A percentile compares a stretch with the other conserved stretches of the same genome.
phyloP scores from a whole-genome alignment of 2,329 filamentous ascomycete species.

The Monascus ruber region DNA sequence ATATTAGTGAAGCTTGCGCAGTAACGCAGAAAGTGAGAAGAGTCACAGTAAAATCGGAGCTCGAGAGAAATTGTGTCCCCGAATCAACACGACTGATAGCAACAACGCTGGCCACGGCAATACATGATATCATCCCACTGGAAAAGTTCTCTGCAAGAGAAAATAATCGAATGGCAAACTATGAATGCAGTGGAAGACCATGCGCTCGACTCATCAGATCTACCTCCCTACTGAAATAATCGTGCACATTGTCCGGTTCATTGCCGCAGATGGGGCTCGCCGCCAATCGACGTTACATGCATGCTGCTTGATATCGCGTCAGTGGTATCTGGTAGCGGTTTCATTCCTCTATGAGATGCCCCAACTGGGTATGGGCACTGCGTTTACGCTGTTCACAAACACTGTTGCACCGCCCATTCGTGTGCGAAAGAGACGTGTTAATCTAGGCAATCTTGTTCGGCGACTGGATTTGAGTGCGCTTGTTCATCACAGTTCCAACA shows the following conservation, averaged over 20 bases:
- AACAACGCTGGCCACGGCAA: too few relatives aligned
- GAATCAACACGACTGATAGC: too few relatives aligned
- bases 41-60: too few relatives aligned
- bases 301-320: slow-evolving; percentile 42
- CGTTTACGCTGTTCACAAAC: slow-evolving; percentile 43
- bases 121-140: too few relatives aligned
- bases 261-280: slow-evolving; percentile 21
- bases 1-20: too few relatives aligned
- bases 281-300: slow-evolving; percentile 39
- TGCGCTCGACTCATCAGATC: slow-evolving; percentile 9
- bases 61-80: too few relatives aligned
- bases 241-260: slow-evolving; percentile 36
- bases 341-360: slow-evolving; percentile 43
- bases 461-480: slow-evolving; percentile 43
- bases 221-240: slow-evolving; percentile 46
- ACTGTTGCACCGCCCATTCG: slow-evolving; percentile 41
- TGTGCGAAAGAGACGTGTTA: slow-evolving; percentile 36
- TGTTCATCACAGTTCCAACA: slow-evolving; percentile 49
- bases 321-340: slow-evolving; percentile 47
- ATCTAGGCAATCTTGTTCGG: slow-evolving; percentile 39
- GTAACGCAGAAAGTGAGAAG: too few relatives aligned
- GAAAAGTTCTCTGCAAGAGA: too few relatives aligned
- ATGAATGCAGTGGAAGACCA: too few relatives aligned
- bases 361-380: slow-evolving; percentile 35
- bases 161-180: too few relatives aligned